A percentile compares a stretch with the other conserved stretches of the same genome.
Conservation (phyloP, 2,329 filamentous ascomycete genomes). For the Colletotrichum chrysophilum region DNA sequence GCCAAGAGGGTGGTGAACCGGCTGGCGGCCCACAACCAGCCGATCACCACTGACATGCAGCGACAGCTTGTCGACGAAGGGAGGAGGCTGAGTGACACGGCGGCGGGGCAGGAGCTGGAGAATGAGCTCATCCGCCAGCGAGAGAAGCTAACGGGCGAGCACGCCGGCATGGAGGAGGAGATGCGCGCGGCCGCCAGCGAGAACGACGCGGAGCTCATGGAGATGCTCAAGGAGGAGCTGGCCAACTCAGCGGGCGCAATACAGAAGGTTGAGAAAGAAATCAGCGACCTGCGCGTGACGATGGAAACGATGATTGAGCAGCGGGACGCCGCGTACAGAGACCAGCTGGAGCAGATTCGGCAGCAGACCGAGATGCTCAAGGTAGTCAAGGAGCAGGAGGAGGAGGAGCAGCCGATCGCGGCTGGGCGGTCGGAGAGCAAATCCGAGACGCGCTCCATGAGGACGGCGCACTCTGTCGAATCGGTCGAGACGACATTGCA, state of each 20-base stretch:
- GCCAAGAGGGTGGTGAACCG: not conserved
- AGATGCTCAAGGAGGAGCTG: not conserved
- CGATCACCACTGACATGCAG: conserved; percentile 47
- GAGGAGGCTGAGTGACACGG: not conserved
- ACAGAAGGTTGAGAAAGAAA: not conserved
- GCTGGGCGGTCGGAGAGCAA: not conserved
- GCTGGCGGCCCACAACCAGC: not conserved
- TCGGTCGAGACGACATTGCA: not conserved
- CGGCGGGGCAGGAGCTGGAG: not conserved
- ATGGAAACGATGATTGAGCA: not conserved
- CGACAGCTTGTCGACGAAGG: not conserved
- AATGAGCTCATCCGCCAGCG: not conserved
- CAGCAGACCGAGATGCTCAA: not conserved
- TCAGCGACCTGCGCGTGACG: not conserved
- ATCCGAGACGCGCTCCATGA: not conserved
- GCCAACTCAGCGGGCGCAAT: not conserved
- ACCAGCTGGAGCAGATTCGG: not conserved
- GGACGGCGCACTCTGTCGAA: not conserved
- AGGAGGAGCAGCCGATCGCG: not conserved
- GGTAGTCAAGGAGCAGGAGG: not conserved
- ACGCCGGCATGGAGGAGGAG: not conserved
- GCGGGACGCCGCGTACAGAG: not conserved
- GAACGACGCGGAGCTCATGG: not conserved
- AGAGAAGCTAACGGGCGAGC: not conserved
- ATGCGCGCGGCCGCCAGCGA: not conserved